Conservation (phyloP, 306 rosid genomes). For the Alnus glutinosa region DNA sequence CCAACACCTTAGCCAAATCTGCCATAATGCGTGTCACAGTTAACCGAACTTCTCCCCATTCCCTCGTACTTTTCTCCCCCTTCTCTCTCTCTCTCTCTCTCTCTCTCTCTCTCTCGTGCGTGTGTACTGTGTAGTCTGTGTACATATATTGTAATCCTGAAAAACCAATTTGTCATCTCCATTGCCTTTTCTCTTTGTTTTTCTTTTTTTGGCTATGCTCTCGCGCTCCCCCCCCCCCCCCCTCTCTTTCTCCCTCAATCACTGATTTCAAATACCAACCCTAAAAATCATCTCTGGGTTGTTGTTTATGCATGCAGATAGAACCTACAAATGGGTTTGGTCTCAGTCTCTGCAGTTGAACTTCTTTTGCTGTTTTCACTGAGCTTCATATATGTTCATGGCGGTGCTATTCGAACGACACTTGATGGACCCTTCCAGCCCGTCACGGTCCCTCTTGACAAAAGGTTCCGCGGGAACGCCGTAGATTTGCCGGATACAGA, state of each 20-base stretch:
- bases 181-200: not conserved
- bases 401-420: slow-evolving; percentile 51
- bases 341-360: slow-evolving; percentile 2
- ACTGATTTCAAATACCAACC: not conserved
- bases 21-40: too few relatives aligned
- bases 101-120: not conserved
- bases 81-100: too few relatives aligned
- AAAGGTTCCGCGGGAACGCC: slow-evolving; percentile 67
- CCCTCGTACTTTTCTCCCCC: too few relatives aligned
- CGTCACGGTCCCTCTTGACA: slow-evolving; percentile 71
- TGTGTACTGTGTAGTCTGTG: not conserved
- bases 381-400: slow-evolving; percentile 30
- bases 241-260: not conserved
- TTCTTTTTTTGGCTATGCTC: not conserved
- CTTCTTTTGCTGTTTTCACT: slow-evolving; percentile 31
- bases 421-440: slow-evolving; percentile 86
- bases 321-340: slow-evolving; percentile 38
- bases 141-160: not conserved
- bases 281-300: not conserved
- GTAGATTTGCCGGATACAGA: slow-evolving; percentile 73
- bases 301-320: slow-evolving; percentile 3
- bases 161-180: not conserved
- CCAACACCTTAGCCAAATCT: too few relatives aligned
- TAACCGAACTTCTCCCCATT: too few relatives aligned
- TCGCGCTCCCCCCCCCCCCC: not conserved